Evolutionary conservation across 805 yeast species (phyloP).

Genomic region (Lachancea waltii): DNA sequence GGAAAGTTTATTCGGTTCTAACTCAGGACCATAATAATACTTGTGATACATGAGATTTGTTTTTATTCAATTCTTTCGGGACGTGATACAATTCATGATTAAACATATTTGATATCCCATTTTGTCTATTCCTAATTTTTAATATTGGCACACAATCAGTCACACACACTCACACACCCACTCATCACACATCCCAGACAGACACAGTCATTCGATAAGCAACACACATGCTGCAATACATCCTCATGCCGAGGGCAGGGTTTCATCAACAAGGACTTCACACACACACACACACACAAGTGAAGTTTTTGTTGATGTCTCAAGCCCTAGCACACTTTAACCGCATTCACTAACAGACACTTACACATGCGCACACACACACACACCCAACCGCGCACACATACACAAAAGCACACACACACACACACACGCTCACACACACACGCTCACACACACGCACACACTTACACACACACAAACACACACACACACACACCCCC

Average conservation of each 20-base stretch:
- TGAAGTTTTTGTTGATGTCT: too few relatives aligned
- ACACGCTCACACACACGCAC: conserved; percentile 2
- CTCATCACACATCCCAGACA: too few relatives aligned
- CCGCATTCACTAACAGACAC: neutral
- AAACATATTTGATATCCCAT: conserved; percentile 17
- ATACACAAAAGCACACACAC: conserved; percentile 9
- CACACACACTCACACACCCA: conserved; percentile 1
- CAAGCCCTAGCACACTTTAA: neutral
- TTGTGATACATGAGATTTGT: conserved; percentile 1
- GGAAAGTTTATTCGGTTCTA: too few relatives aligned
- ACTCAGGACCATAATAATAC: too few relatives aligned
- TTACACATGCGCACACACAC: conserved; percentile 4
- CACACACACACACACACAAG: conserved; percentile 7
- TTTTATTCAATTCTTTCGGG: conserved; percentile 9
- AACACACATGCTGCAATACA: too few relatives aligned
- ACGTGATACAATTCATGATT: conserved; percentile 10
- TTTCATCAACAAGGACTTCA: neutral
- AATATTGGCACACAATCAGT: conserved; percentile 14
- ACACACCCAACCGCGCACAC: neutral
- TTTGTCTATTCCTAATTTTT: conserved; percentile 15
- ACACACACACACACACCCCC: neutral
- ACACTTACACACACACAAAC: conserved; percentile 1
- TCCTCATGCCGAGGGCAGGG: too few relatives aligned
- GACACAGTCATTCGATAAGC: too few relatives aligned
- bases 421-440: conserved; percentile 7